Conservation (phyloP, 768 basidiomycete species). For the Vararia minispora region DNA sequence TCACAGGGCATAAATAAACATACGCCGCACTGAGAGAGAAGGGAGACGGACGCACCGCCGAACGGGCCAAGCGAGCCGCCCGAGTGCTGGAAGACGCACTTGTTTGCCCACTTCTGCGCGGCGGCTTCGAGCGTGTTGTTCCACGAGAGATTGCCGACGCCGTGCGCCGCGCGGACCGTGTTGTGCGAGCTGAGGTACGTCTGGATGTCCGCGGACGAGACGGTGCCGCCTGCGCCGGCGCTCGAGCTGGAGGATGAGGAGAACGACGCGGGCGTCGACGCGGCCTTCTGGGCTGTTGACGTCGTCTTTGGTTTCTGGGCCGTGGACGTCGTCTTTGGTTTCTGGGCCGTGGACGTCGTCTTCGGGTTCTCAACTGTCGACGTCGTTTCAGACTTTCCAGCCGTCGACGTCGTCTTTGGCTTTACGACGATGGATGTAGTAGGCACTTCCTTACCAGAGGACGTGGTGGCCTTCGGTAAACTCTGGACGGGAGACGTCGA, state of each 20-base stretch:
- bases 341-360: too few relatives aligned
- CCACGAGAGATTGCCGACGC: constrained; percentile 57
- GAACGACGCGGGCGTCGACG: neutral
- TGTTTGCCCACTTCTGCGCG: constrained; percentile 60
- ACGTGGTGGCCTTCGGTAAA: too few relatives aligned
- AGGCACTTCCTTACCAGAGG: too few relatives aligned
- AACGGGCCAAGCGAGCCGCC: constrained; percentile 50
- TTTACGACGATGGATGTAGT: too few relatives aligned
- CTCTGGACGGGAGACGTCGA: too few relatives aligned
- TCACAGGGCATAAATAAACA: neutral
- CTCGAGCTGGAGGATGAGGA: neutral
- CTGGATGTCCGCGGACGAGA: constrained; percentile 34
- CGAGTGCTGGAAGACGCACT: constrained; percentile 61
- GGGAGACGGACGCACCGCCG: constrained; percentile 34
- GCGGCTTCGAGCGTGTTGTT: constrained; percentile 43
- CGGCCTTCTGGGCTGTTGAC: neutral
- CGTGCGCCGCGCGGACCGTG: constrained; percentile 46
- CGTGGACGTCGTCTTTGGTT: too few relatives aligned
- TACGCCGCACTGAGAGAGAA: neutral
- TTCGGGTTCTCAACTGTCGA: too few relatives aligned
- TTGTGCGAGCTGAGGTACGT: constrained; percentile 55
- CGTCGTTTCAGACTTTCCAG: too few relatives aligned
- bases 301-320: neutral
- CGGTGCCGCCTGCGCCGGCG: constrained; percentile 7
- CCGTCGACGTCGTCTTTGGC: too few relatives aligned